Base-by-base conservation (phyloP, 768 basidiomycete genomes). In the Boletus sp. region DNA sequence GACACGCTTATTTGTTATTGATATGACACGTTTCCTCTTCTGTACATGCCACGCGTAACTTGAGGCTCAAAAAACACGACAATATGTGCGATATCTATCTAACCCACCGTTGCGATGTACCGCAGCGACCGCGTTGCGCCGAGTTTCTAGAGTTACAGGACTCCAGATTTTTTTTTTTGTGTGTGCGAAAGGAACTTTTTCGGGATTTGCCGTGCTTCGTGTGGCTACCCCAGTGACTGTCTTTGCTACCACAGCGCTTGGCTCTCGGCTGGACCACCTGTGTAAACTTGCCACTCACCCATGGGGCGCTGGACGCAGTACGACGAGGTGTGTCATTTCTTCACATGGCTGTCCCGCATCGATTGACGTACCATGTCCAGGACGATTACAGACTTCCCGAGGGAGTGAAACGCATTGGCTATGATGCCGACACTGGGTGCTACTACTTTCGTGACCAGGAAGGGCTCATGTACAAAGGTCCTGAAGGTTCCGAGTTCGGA, bases 361-460 rank as follows among this genome's bases (percentile, higher is more conserved):
- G 14, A 38, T 29, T 51, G 47, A 60, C 48, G 17, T 42, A 7
- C 59, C 27, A 13, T 39, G 32, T 54, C 13, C 53, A 81, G 80
- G 80, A 82, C 54, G 72, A 74, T n/a, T 78, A 79, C 61, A 74
- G 80, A 57, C 75, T 82, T 48, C 80, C 80, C 1, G 76, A 76
- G 49, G 80, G 80, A 39, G 70, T 80, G 66, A 74, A 82, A 56
- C 82, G 89, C 33, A 80, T 87, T 53, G 89, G 88, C 11, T 91
- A 90, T 64, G 89, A 92, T 70, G 73, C 84, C 4, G 89, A 91
- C 72, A 77, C 78, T 2, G 79, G 81, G 46, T 73, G 78, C 45
- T 90, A 90, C 73, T 77, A 79, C 64, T 91, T 84, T 71, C 77
- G 77, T 25, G 82, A 83, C 67, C 53, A 53, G 3, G 77, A 76